phyloP scores from a whole-genome alignment of 345 rosid species.

The Xanthoceras sorbifolium region DNA sequence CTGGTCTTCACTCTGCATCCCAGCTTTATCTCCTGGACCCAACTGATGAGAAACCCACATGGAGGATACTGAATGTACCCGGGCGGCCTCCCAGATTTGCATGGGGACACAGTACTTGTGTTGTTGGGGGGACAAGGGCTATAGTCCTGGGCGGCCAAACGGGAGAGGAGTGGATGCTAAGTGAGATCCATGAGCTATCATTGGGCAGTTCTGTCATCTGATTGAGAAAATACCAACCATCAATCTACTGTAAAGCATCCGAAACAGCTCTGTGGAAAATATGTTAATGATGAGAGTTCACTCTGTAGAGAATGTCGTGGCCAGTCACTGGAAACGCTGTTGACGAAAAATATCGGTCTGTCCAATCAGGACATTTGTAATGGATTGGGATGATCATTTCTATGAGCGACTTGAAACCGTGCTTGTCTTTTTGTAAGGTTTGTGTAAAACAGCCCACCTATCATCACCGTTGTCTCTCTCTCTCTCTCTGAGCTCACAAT shows the following conservation, averaged over 20 bases:
- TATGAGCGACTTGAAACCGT: slow-evolving; percentile 32
- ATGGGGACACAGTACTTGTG: slow-evolving; percentile 95
- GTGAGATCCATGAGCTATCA: slow-evolving; percentile 81
- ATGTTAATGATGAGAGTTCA: slow-evolving; percentile 21
- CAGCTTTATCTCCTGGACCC: slow-evolving; percentile 88
- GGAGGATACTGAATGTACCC: slow-evolving; percentile 83
- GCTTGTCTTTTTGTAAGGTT: slow-evolving; percentile 29
- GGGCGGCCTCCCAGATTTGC: slow-evolving; percentile 86
- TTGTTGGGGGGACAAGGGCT: slow-evolving; percentile 87
- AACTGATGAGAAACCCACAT: slow-evolving; percentile 83
- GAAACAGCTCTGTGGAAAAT: slow-evolving; percentile 7
- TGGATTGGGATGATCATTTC: slow-evolving; percentile 33
- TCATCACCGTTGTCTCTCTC: slow-evolving; percentile 18
- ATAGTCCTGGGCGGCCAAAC: slow-evolving; percentile 91
- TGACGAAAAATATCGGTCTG: slow-evolving; percentile 30
- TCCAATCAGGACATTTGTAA: slow-evolving; percentile 25
- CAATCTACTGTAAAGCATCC: slow-evolving; percentile 13
- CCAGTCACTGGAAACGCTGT: slow-evolving; percentile 24
- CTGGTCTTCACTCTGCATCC: slow-evolving; percentile 91
- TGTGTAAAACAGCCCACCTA: slow-evolving; percentile 25
- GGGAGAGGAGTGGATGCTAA: slow-evolving; percentile 94
- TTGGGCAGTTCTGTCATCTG: slow-evolving; percentile 61
- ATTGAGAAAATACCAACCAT: slow-evolving; percentile 8
- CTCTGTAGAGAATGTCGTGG: slow-evolving; percentile 19
- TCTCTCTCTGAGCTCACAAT: slow-evolving; percentile 10